phyloP scores from a whole-genome alignment of 805 yeast species.

The Candida jianshihensis region DNA sequence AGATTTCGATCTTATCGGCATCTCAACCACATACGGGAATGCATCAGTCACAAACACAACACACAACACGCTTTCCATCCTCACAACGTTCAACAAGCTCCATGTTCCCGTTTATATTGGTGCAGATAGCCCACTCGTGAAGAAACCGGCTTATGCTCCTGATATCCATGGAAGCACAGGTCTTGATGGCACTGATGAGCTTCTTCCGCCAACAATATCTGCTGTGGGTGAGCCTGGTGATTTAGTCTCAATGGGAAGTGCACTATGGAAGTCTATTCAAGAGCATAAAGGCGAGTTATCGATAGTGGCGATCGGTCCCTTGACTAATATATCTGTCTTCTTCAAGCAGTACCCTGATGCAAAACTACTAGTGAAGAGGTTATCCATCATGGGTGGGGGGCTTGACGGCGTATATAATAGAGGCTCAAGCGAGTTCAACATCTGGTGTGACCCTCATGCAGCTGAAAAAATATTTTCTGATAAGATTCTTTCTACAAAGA shows the following conservation, averaged over 20 bases:
- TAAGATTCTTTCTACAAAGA: conserved; percentile 35
- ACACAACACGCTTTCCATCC: conserved; percentile 55
- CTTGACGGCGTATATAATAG: conserved; percentile 24
- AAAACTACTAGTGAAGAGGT: conserved; percentile 37
- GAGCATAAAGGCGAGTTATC: conserved; percentile 42
- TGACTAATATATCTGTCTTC: conserved; percentile 63
- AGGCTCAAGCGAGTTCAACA: conserved; percentile 66
- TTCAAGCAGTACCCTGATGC: conserved; percentile 49
- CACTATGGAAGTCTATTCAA: conserved; percentile 31
- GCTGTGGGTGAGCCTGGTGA: conserved; percentile 29
- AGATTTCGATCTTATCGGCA: conserved; percentile 27
- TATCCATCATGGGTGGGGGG: conserved; percentile 78
- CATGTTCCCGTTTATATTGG: conserved; percentile 65
- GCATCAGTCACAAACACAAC: conserved; percentile 49
- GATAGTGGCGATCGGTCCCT: conserved; percentile 69
- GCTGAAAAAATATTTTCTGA: conserved; percentile 51
- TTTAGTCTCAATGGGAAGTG: conserved; percentile 32
- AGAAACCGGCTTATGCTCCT: conserved; percentile 45
- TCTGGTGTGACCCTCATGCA: conserved; percentile 70
- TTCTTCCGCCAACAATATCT: conserved; percentile 40
- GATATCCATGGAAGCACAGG: conserved; percentile 72
- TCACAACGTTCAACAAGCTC: conserved; percentile 45
- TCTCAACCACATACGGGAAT: conserved; percentile 34
- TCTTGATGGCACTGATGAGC: conserved; percentile 61
- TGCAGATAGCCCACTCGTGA: conserved; percentile 46